phyloP scores from a whole-genome alignment of 192 early-diverging fungal species.

The Linderina pennispora region DNA sequence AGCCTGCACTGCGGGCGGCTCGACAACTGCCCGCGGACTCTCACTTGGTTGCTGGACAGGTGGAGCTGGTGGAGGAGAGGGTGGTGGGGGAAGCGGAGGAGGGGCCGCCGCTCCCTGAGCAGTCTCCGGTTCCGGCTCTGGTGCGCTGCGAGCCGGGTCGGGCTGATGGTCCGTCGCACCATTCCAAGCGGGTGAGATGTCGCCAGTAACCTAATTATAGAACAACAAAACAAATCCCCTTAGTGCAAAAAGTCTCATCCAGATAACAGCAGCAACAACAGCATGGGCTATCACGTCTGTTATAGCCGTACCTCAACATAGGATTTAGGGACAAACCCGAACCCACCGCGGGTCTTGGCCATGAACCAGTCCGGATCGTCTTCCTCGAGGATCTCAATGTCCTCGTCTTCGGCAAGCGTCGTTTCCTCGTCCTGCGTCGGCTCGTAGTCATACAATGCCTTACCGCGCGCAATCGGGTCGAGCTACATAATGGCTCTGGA shows the following conservation, averaged over 20 bases:
- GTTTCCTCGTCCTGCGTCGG: slow-evolving; percentile 83
- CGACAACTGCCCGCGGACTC: too few relatives aligned
- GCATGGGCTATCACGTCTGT: too few relatives aligned
- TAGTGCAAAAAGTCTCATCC: too few relatives aligned
- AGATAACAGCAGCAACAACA: too few relatives aligned
- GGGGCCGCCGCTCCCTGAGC: not conserved
- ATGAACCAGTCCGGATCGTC: slow-evolving; percentile 94
- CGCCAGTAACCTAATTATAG: too few relatives aligned
- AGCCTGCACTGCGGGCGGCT: slow-evolving; percentile 1
- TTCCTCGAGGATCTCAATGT: slow-evolving; percentile 70
- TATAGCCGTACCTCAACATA: slow-evolving; percentile 51
- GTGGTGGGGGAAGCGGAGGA: slow-evolving; percentile 1
- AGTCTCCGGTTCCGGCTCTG: not conserved
- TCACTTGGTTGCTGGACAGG: not conserved
- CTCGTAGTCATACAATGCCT: slow-evolving; percentile 78
- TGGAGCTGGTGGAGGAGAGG: slow-evolving; percentile 2
- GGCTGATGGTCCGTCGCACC: too few relatives aligned
- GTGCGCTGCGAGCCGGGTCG: too few relatives aligned
- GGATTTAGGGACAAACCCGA: slow-evolving; percentile 82
- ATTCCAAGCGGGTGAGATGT: too few relatives aligned
- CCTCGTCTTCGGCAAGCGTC: slow-evolving; percentile 65
- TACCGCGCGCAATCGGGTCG: slow-evolving; percentile 51
- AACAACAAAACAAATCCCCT: too few relatives aligned
- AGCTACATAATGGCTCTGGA: slow-evolving; percentile 33
- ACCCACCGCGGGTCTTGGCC: slow-evolving; percentile 58